phyloP scores from a whole-genome alignment of 163 green algal genomes.

The Chlorella variabilis region DNA sequence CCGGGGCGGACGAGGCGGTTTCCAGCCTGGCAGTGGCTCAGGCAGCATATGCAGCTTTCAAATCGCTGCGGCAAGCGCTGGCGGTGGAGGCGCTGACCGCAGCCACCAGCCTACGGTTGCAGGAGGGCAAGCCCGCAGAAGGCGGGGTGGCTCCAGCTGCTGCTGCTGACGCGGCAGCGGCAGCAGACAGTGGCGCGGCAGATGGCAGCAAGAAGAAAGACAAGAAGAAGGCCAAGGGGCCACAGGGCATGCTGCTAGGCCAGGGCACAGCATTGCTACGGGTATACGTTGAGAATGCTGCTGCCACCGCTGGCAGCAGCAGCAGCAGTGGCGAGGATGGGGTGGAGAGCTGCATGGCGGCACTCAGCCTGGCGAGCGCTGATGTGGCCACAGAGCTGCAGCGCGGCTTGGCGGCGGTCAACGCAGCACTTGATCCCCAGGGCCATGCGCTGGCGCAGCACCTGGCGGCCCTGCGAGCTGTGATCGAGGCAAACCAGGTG shows the following conservation, averaged over 20 bases:
- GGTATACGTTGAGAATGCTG: slow-evolving; percentile 56
- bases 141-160: neutral
- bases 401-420: slow-evolving; percentile 12
- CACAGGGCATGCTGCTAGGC: slow-evolving; percentile 65
- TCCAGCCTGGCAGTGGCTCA: slow-evolving; percentile 47
- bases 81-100: slow-evolving; percentile 60
- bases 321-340: neutral
- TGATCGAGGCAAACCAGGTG: slow-evolving; percentile 84
- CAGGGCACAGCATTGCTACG: slow-evolving; percentile 74
- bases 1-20: neutral
- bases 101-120: slow-evolving; percentile 51
- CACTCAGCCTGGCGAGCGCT: slow-evolving; percentile 1
- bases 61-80: slow-evolving; percentile 51
- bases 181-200: slow-evolving; percentile 2
- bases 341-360: neutral
- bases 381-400: neutral
- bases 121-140: slow-evolving; percentile 50
- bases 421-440: slow-evolving; percentile 23
- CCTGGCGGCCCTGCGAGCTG: slow-evolving; percentile 62
- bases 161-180: neutral
- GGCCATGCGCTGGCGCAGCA: slow-evolving; percentile 12
- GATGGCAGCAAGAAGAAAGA: slow-evolving; percentile 55
- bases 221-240: slow-evolving; percentile 75
- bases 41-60: slow-evolving; percentile 56
- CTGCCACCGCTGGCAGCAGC: slow-evolving; percentile 3